Evolutionary conservation across 768 basidiomycete species (phyloP).

Genomic region (Boletus sensibilis): DNA sequence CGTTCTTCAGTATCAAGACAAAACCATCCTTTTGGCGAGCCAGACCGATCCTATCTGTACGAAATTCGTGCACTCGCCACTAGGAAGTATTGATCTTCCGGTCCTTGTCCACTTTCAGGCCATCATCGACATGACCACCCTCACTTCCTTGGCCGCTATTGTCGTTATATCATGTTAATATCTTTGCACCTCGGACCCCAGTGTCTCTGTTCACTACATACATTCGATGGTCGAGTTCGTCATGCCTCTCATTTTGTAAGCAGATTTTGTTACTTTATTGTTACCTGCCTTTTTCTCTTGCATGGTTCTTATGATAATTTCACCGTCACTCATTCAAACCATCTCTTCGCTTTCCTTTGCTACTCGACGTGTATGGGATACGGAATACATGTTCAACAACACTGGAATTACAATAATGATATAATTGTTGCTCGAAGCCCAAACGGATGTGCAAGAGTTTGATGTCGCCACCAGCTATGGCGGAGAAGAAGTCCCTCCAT

Average conservation of each 20-base stretch:
- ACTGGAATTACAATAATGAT: slow-evolving; percentile 22
- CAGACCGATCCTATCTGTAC: slow-evolving; percentile 66
- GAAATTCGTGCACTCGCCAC: slow-evolving; percentile 86
- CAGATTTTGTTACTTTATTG: slow-evolving; percentile 28
- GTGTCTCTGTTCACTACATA: slow-evolving; percentile 20
- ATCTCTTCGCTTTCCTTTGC: slow-evolving; percentile 15
- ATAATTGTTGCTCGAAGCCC: slow-evolving; percentile 8
- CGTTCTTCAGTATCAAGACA: slow-evolving; percentile 28
- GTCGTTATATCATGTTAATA: slow-evolving; percentile 19
- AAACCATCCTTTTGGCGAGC: slow-evolving; percentile 31
- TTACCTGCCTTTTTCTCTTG: slow-evolving; percentile 26
- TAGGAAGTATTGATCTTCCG: slow-evolving; percentile 62
- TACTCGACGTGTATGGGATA: slow-evolving; percentile 40
- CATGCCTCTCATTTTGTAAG: slow-evolving; percentile 30
- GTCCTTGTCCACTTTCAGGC: neutral
- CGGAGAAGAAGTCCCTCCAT: slow-evolving; percentile 6
- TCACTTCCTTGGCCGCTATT: neutral
- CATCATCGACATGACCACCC: slow-evolving; percentile 1
- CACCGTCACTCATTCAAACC: slow-evolving; percentile 20
- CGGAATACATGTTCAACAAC: slow-evolving; percentile 34
- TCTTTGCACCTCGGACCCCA: slow-evolving; percentile 19
- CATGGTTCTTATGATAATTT: slow-evolving; percentile 30
- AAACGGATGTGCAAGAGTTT: neutral
- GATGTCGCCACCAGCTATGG: neutral
- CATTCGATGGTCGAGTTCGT: slow-evolving; percentile 19